phyloP scores from a whole-genome alignment of 441 rosid species.

The Gossypium schwendimanii region DNA sequence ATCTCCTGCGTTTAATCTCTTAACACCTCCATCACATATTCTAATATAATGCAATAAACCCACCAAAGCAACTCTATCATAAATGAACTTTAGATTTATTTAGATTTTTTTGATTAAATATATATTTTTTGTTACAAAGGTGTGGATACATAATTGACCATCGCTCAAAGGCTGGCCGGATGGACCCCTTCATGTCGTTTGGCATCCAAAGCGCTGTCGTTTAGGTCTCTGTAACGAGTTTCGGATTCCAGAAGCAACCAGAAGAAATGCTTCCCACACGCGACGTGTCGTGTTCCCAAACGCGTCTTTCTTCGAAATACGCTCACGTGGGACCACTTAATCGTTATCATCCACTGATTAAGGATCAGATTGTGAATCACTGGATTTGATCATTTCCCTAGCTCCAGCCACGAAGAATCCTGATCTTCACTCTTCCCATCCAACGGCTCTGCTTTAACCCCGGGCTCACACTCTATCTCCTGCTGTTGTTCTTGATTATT shows the following conservation, averaged over 20 bases:
- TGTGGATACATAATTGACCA: background rate
- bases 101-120: background rate
- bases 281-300: background rate
- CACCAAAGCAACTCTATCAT: too few relatives aligned
- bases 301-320: background rate
- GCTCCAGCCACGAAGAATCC: conserved; percentile 64
- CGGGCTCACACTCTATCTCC: conserved; percentile 30
- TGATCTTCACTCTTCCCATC: conserved; percentile 35
- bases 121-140: background rate
- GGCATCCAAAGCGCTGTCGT: background rate
- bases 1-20: too few relatives aligned
- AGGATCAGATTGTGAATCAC: background rate
- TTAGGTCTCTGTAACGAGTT: background rate
- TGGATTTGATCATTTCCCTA: conserved; percentile 38
- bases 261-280: background rate
- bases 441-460: conserved; percentile 51
- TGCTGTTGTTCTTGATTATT: conserved; percentile 15
- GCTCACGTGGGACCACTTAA: background rate
- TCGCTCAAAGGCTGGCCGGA: background rate
- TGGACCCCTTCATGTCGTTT: background rate
- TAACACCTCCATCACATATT: too few relatives aligned
- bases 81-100: background rate
- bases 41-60: too few relatives aligned
- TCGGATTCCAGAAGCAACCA: background rate
- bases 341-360: background rate